Evolutionary conservation across 768 basidiomycete genomes (phyloP), one percentile per base, ranked within the genome.

Genomic region (Imleria badia): DNA sequence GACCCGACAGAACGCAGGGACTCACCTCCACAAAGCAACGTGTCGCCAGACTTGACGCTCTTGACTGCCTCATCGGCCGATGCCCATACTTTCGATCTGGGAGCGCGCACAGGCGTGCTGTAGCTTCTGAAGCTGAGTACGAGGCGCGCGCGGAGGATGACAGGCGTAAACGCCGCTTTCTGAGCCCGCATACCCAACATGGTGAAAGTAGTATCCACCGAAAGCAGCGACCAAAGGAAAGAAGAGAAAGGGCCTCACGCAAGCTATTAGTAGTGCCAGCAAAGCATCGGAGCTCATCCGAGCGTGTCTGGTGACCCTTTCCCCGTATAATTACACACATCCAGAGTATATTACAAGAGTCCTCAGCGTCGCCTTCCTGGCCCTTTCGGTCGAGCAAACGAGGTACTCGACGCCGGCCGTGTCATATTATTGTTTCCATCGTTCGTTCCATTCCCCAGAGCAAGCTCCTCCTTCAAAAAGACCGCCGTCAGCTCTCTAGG

Each of bases 51-150:
- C 73, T 88, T 86, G 67, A 97, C 78, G 62, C 87, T 89, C 66
- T 81, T 79, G 58, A 97, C 80, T 2, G 94, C 94, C 55, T 91
- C 89, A 45, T 94, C 92, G 0, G 80, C 86, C 14, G 86, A 89
- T 26, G 76, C 72, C 85, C 87, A 95, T n/a, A 96, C 79, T 71
- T 96, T 92, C 46, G 69, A 74, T 63, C 69, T 74, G 6, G 73
- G 72, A n/a, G 56, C 11, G 5, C 56, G 60, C 8, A 62, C 53
- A 2, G 61, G 59, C 5, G 61, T 62, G 41, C 70, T 70, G 55
- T 72, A 73, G 15, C 48, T 43, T 49, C 64, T 67, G 45, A 61
- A 34, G 38, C 42, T 60, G 20, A 45, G 36, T 5, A 57, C 46
- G 15, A 63, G 34, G 7, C 48, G 68, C 29, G 60, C 29, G 56